These are phyloP conservation scores for Thozetella sp. DNA, from an alignment of 495 filamentous ascomycete species.

Conservation along the genomic window DNA sequence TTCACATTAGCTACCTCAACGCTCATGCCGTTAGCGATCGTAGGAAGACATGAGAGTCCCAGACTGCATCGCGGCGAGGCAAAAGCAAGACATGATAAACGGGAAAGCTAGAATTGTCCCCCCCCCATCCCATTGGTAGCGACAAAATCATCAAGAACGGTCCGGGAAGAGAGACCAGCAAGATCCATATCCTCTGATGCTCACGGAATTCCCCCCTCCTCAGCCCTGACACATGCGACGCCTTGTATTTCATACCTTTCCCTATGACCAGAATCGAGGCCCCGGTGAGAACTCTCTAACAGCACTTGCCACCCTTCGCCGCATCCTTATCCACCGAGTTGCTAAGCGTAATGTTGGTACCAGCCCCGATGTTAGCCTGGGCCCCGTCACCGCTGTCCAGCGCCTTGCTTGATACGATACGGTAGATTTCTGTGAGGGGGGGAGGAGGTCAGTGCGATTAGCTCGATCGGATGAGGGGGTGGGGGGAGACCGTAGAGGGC, in stretches of 20 bases:
- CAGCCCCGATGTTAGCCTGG: slow-evolving; percentile 71
- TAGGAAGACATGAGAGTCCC: slow-evolving; percentile 20
- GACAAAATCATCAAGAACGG: slow-evolving; percentile 26
- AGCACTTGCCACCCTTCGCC: slow-evolving; percentile 84
- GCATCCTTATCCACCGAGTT: slow-evolving; percentile 73
- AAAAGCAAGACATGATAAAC: slow-evolving; percentile 30
- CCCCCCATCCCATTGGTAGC: not conserved
- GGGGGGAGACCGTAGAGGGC: slow-evolving; percentile 6
- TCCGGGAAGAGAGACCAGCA: slow-evolving; percentile 32
- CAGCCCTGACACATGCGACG: slow-evolving; percentile 45
- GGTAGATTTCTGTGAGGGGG: slow-evolving; percentile 83
- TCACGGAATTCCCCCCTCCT: slow-evolving; percentile 28
- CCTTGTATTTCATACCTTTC: slow-evolving; percentile 44
- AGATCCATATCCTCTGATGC: slow-evolving; percentile 33
- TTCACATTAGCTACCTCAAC: slow-evolving; percentile 30
- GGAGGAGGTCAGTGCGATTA: slow-evolving; percentile 9
- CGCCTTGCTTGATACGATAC: slow-evolving; percentile 97
- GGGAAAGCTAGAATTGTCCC: slow-evolving; percentile 24
- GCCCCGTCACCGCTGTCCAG: slow-evolving; percentile 81
- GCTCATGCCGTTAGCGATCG: slow-evolving; percentile 21
- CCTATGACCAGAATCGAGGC: slow-evolving; percentile 34
- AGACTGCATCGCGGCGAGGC: slow-evolving; percentile 22
- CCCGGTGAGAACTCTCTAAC: slow-evolving; percentile 55
- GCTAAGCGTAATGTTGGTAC: slow-evolving; percentile 81
- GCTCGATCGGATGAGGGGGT: not conserved